Evolutionary conservation across 1,139 yeast species (phyloP).

Genomic region (Lodderomyces jiufengensis): DNA sequence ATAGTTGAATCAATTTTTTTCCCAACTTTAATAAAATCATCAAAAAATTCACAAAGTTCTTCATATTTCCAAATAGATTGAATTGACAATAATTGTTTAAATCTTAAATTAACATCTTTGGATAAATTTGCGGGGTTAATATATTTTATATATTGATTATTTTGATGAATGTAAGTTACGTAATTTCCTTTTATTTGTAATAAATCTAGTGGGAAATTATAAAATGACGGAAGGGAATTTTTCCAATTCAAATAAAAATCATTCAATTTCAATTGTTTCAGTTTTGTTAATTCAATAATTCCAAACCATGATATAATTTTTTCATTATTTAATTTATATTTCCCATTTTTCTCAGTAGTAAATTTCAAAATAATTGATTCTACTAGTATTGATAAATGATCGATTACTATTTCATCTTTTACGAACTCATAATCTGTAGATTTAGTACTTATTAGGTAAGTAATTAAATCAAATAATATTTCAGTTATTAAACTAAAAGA

Average conservation of each 20-base stretch:
- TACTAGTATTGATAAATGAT: not conserved
- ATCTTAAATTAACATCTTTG: constrained; percentile 48
- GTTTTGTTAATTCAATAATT: constrained; percentile 40
- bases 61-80: constrained; percentile 66
- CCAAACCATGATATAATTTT: constrained; percentile 61
- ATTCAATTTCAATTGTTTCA: constrained; percentile 25
- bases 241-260: constrained; percentile 65
- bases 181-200: constrained; percentile 10
- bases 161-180: not conserved
- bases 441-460: constrained; percentile 44
- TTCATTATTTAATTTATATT: constrained; percentile 34
- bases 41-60: constrained; percentile 70
- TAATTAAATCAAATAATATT: constrained; percentile 41
- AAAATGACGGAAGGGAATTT: constrained; percentile 60
- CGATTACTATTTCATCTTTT: not conserved
- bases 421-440: constrained; percentile 1
- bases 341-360: constrained; percentile 26
- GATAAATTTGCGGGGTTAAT: constrained; percentile 50
- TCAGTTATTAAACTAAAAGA: constrained; percentile 24
- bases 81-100: constrained; percentile 58
- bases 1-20: constrained; percentile 67
- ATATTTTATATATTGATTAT: constrained; percentile 27
- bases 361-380: constrained; percentile 3
- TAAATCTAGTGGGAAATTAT: constrained; percentile 54
- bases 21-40: constrained; percentile 50